Base-by-base conservation (phyloP, 2,329 filamentous ascomycete genomes). In the Xylaria sp. region DNA sequence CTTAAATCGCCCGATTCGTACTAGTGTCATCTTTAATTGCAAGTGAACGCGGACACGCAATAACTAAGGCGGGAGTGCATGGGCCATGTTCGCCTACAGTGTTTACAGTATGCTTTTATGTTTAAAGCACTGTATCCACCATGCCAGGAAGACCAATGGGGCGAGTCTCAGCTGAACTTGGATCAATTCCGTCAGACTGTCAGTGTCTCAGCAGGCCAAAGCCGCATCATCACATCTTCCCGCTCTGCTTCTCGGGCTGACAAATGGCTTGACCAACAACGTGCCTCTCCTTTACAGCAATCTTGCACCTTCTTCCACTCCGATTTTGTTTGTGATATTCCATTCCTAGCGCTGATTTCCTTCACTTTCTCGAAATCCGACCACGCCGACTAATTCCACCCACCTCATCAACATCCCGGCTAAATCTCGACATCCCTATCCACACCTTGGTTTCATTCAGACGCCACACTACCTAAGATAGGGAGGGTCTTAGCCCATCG, bases 1-100 rank as follows among this genome's bases (percentile, higher is more conserved):
- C 76, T 78, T 76, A 78, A 75, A 70, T 75, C 32, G 69, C 75
- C 66, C 57, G 64, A 75, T 77, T n/a, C 0, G 72, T 69, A 56
- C 64, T 78, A 77, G 76, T 47, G 57, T 5, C 9, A 3, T 34
- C 24, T 59, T 55, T 68, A 61, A 61, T 70, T 65, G 53, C 64
- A 62, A 34, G 12, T 30, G n/a, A 62, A 57, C 62, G 62, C 21
- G 57, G 24, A 48, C 30, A 63, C 55, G 66, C 42, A 56, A 61
- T 48, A 68, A 14, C 30, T 12, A 19, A 19, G 11, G 21, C 19
- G 19, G 21, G 30, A 17, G 39, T 27, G 66, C 63, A 66, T 59
- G 58, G 42, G 17, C 67, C 63, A 66, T 17, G 2, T 27, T 36
- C 1, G 8, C 14, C 2, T 42, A 42, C 39, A 11, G 39, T 42